Base-by-base conservation (phyloP, 2,329 filamentous ascomycete genomes). In the Cytospora piceae region DNA sequence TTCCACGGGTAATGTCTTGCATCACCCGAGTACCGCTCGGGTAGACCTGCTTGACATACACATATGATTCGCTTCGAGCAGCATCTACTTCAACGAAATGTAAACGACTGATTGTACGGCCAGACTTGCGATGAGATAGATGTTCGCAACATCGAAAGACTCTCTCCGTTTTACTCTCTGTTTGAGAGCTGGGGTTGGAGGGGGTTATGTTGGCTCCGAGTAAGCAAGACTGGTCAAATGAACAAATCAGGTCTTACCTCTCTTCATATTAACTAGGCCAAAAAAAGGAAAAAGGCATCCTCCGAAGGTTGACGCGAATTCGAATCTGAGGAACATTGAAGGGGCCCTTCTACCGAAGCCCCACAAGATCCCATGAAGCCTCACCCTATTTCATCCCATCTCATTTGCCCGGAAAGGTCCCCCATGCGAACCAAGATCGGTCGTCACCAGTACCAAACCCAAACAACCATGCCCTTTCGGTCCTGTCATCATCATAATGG, bases 361-460 rank as follows among this genome's bases (percentile, higher is more conserved):
- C 27, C 27, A 29, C 27, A 29, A 5, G 27, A 5, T 29, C 27
- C 27, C 27, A 29, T 17, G 22, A 24, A 49, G 46, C 9, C 46
- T 49, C 46, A 9, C n/a, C n/a, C 42, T 7, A 49, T 49, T 24
- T 49, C n/a, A 49, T 49, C 46, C 22, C 46, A 24, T 49, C 46
- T 24, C 22, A 49, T 24, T 24, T 49, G 46, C 46, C n/a, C 5
- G 24, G 46, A 12, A 24, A 4, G 39, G 39, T 7, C 27, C 52
- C 37, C 53, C 55, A 17, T 51, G 60, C 53, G 60, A 51, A 63
- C 60, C 42, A 54, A 63, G 53, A 63, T 56, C 22, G 53, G 31
- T 29, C 42, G 31, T 57, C 22, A 51, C 29, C 42, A 15, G 31
- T 54, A 63, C 53, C 53, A 57, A 63, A 37, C 51, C 42, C 60